phyloP scores from a whole-genome alignment of 768 basidiomycete species.

The Gautieria morchelliformis region DNA sequence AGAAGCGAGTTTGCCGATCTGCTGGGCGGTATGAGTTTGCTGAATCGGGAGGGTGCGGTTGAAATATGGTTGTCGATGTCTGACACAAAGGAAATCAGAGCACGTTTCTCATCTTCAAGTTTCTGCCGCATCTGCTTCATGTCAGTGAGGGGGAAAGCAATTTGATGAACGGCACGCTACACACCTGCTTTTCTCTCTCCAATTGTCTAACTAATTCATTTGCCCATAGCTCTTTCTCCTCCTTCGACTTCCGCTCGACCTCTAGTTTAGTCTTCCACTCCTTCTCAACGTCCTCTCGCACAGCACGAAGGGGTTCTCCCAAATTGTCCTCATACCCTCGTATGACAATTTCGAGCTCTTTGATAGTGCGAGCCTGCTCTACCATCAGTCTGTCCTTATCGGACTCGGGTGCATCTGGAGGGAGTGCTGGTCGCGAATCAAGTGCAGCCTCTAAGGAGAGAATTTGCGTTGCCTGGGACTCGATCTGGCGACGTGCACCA shows the following conservation, averaged over 20 bases:
- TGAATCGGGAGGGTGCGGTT: slow-evolving; percentile 29
- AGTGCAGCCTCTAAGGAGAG: slow-evolving; percentile 75
- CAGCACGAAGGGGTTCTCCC: slow-evolving; percentile 54
- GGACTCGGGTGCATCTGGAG: slow-evolving; percentile 52
- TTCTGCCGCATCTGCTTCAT: slow-evolving; percentile 39
- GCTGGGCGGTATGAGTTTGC: slow-evolving; percentile 1
- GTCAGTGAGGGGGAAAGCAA: not conserved
- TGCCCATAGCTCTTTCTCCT: slow-evolving; percentile 67
- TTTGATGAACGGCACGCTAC: slow-evolving; percentile 13
- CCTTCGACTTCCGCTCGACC: slow-evolving; percentile 45
- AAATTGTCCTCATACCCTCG: slow-evolving; percentile 65
- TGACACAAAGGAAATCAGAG: slow-evolving; percentile 69
- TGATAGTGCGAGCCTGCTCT: slow-evolving; percentile 66
- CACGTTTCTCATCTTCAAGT: slow-evolving; percentile 69
- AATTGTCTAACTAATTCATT: slow-evolving; percentile 64
- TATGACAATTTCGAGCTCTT: slow-evolving; percentile 67
- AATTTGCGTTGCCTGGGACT: slow-evolving; percentile 76
- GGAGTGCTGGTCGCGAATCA: slow-evolving; percentile 56
- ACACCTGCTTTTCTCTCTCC: slow-evolving; percentile 68
- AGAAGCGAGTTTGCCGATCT: not conserved
- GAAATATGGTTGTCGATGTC: slow-evolving; percentile 55
- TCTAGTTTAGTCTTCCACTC: slow-evolving; percentile 59
- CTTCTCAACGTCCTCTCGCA: slow-evolving; percentile 64
- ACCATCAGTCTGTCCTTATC: slow-evolving; percentile 69
- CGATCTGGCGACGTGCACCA: slow-evolving; percentile 63